Conservation (phyloP, 345 rosid species). For the Citrus hindsii region DNA sequence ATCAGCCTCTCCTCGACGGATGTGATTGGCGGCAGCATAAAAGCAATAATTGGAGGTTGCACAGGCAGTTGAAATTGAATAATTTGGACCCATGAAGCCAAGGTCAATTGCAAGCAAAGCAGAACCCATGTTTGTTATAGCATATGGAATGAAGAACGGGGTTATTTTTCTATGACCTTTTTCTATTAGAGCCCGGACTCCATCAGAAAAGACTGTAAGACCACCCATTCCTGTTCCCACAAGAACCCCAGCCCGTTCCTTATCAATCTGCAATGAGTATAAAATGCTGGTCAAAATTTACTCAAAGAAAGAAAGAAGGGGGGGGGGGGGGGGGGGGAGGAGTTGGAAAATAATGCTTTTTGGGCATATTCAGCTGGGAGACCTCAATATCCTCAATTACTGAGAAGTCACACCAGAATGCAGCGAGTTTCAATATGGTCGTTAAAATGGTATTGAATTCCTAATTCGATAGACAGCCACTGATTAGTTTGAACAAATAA, state of each 20-base stretch:
- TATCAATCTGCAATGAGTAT: slow-evolving; percentile 50
- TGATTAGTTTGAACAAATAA: not conserved
- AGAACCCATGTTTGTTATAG: slow-evolving; percentile 94
- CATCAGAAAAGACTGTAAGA: slow-evolving; percentile 81
- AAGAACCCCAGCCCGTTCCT: slow-evolving; percentile 81
- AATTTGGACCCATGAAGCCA: slow-evolving; percentile 99
- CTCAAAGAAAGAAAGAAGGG: not conserved
- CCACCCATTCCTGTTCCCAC: slow-evolving; percentile 99
- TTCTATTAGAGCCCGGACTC: slow-evolving; percentile 78
- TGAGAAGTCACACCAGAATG: not conserved
- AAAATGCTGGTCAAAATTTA: not conserved
- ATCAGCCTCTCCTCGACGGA: slow-evolving; percentile 99
- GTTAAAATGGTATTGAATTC: not conserved
- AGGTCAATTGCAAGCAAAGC: slow-evolving; percentile 91
- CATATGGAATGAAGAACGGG: slow-evolving; percentile 91
- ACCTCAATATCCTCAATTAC: not conserved
- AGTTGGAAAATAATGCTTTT: not conserved
- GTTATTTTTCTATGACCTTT: slow-evolving; percentile 82
- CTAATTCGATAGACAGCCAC: not conserved
- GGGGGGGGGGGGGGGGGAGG: no score
- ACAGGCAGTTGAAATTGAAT: slow-evolving; percentile 97
- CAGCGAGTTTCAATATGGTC: not conserved
- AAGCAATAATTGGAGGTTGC: slow-evolving; percentile 98
- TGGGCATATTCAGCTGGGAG: not conserved
- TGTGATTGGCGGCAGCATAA: slow-evolving; percentile 97